Evolutionary conservation across 129 eudicot genomes (phyloP), one percentile per base, ranked within the genome.

Genomic region (Heracleum sosnowskyi): DNA sequence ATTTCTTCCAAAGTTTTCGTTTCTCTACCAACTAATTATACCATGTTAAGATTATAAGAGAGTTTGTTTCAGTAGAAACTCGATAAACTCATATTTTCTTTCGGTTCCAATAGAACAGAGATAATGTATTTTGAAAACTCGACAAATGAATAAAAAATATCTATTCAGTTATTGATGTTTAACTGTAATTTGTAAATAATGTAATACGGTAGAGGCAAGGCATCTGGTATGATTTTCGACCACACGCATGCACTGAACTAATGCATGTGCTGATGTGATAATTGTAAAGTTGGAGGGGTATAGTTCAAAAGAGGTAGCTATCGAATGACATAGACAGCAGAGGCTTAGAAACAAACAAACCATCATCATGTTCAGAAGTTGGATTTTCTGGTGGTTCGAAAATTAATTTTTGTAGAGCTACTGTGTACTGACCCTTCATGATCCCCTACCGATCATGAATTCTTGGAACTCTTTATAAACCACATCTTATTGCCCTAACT

Each of bases 181-280:
- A 41, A 41, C 45, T 1, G 45, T 37, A 37, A 37, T 3, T 37
- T 3, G 4, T 1, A 7, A 22, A 18, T 47, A 51, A 5, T 51
- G 22, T 51, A 51, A 51, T 20, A 51, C 26, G 9, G 57, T 18
- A 49, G n/a, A 49, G 46, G 29, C 29, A 29, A n/a, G 31, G 31
- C 68, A 60, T 60, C 68, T 60, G 68, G 33, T 60, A 60, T 60
- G 68, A 60, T 60, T 60, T 60, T 60, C 33, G 68, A n/a, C 68
- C 68, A 60, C 68, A 60, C 33, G 68, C 68, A 60, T 60, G 68
- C 34, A 60, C 68, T 60, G 6, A n/a, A 26, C 31, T 26, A 0
- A 57, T 57, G 68, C 68, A 60, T 60, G 68, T 60, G 68, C 29
- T n/a, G 68, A 60, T 60, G 68, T 60, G 68, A 60, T 60, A 60